Base-by-base conservation (phyloP, 2,329 filamentous ascomycete genomes). In the Cercospora citrullina region DNA sequence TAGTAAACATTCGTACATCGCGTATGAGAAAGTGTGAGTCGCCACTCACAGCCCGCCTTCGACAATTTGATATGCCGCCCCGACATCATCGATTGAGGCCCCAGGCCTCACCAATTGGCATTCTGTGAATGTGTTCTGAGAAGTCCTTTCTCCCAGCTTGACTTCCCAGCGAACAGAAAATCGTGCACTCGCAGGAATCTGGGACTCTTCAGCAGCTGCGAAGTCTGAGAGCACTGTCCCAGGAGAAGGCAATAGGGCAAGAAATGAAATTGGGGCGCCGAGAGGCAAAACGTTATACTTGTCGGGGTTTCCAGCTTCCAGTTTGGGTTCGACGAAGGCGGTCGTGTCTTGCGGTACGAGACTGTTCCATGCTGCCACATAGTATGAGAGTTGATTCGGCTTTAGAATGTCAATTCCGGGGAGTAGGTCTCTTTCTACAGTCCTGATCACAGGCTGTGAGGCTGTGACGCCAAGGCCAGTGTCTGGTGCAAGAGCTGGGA, bases 111-210 rank as follows among this genome's bases (percentile, higher is more conserved):
- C 39, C 39, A 18, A 9, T 10, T 42, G 39, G 39, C 39, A 42
- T 0, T 2, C 16, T 0, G 5, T 4, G 3, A 42, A 6, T 1
- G 16, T 7, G 39, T 16, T 7, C 1, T 2, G 5, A 42, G 39
- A 42, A 42, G 8, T 42, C 18, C 5, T 18, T 16, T 42, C 39
- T 42, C 39, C 39, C 39, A 42, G n/a, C 39, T 18, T n/a, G 6
- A 42, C 16, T 7, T 42, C 39, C 39, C 39, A 42, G 14, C 39
- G 39, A 42, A 42, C n/a, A 42, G 39, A 42, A 18, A 42, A 7
- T 1, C 39, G 14, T 42, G 39, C 39, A 42, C 39, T 4, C 39
- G 39, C 14, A 18, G 39, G 39, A 18, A 42, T 42, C 9, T 42
- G 39, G 14, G 31, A 33, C 31, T 12, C 1, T 10, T 33, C 10